Percentiles rank a stretch among this genome's conserved stretches.
phyloP scores from a whole-genome alignment of 2,329 filamentous ascomycete genomes.

The Aspergillus phoenicis region DNA sequence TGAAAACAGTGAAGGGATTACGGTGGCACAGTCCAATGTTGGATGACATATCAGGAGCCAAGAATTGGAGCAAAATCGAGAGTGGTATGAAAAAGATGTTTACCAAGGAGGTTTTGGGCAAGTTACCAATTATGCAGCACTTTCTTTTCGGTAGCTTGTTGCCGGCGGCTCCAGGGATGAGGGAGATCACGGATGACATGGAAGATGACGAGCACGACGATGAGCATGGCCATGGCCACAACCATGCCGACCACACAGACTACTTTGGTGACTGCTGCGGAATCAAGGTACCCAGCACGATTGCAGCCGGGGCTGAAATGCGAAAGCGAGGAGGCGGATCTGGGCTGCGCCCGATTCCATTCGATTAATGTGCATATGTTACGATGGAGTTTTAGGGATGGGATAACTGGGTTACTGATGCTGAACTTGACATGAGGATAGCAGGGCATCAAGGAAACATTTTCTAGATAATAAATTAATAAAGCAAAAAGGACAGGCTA shows the following conservation, averaged over 20 bases:
- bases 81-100: conserved; percentile 98
- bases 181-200: conserved; percentile 49
- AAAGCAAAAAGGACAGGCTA: neutral
- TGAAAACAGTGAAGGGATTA: conserved; percentile 92
- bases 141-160: conserved; percentile 90
- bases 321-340: conserved; percentile 69
- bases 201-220: conserved; percentile 62
- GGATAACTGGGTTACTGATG: conserved; percentile 3
- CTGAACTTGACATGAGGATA: neutral
- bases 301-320: conserved; percentile 87
- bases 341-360: conserved; percentile 63
- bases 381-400: neutral
- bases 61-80: conserved; percentile 89
- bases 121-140: conserved; percentile 97
- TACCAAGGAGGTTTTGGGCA: conserved; percentile 84
- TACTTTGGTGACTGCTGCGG: conserved; percentile 96
- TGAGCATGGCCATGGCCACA: conserved; percentile 67
- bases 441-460: neutral
- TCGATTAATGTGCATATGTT: conserved; percentile 39
- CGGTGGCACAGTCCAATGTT: conserved; percentile 98
- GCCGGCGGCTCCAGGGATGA: conserved; percentile 79
- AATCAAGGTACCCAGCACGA: conserved; percentile 92
- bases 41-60: conserved; percentile 90
- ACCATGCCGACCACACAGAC: conserved; percentile 57
- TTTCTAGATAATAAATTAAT: neutral